Evolutionary conservation across 352 stramenopile genomes (phyloP).

Genomic region (Phytophthora uliginosa): DNA sequence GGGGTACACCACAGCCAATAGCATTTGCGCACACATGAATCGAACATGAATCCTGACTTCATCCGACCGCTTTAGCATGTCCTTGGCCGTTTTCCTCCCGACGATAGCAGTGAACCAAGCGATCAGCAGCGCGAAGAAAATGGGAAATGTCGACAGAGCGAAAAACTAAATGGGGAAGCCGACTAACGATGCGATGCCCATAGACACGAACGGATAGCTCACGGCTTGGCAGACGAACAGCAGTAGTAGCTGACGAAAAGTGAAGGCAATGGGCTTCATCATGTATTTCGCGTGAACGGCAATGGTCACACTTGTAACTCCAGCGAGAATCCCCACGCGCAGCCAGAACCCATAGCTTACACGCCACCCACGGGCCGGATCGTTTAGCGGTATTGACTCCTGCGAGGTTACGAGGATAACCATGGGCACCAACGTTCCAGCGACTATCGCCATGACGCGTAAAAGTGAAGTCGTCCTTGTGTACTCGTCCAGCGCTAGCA

Average conservation of each 20-base stretch:
- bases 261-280: neutral
- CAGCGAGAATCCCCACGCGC: constrained; percentile 21
- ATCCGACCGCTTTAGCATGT: constrained; percentile 4
- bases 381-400: constrained; percentile 17
- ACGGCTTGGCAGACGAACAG: constrained; percentile 15
- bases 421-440: constrained; percentile 18
- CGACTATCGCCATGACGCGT: constrained; percentile 10
- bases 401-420: constrained; percentile 17
- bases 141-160: constrained; percentile 19
- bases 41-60: constrained; percentile 3
- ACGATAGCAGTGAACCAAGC: constrained; percentile 16
- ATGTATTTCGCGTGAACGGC: constrained; percentile 15
- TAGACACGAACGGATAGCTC: constrained; percentile 15
- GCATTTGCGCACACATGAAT: constrained; percentile 26
- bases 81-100: neutral
- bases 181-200: constrained; percentile 19
- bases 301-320: constrained; percentile 13
- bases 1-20: constrained; percentile 24
- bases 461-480: constrained; percentile 4
- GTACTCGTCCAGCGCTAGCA: constrained; percentile 27
- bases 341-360: constrained; percentile 29
- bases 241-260: neutral
- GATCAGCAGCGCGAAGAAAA: constrained; percentile 18
- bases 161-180: constrained; percentile 30
- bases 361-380: constrained; percentile 18